Evolutionary conservation across 176 grass and related monocot species (phyloP).

Genomic region (Carex parvula): DNA sequence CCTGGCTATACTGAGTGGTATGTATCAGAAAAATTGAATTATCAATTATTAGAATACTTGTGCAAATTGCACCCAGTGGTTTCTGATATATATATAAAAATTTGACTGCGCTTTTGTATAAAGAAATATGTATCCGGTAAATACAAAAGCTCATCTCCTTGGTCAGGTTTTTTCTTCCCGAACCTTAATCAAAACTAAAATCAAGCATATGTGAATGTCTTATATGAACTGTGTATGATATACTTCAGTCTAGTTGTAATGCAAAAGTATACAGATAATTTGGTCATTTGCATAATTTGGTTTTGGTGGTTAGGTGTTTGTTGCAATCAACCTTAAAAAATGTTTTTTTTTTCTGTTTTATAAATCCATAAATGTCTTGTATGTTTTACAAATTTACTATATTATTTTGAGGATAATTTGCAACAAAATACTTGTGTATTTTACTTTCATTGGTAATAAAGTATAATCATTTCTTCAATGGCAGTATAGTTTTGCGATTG

Average conservation of each 20-base stretch:
- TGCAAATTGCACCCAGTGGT: neutral
- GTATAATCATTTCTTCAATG: neutral
- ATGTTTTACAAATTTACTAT: neutral
- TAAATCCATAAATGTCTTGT: neutral
- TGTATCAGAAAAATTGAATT: constrained; percentile 28
- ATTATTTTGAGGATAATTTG: neutral
- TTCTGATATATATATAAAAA: neutral
- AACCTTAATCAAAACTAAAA: neutral
- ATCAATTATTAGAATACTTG: neutral
- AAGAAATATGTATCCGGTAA: neutral
- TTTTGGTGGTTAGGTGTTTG: neutral
- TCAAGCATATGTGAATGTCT: neutral
- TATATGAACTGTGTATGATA: neutral
- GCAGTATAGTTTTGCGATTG: neutral
- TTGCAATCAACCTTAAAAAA: neutral
- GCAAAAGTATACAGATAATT: neutral
- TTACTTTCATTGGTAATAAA: neutral
- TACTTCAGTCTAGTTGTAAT: neutral
- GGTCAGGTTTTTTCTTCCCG: neutral
- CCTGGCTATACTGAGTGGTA: constrained; percentile 95
- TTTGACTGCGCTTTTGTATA: neutral
- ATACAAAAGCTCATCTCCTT: neutral
- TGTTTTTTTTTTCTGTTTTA: neutral
- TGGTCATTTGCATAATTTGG: neutral
- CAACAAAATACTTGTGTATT: neutral